Base-by-base conservation (phyloP, 192 early-diverging fungal species). In the Lobosporangium transversale region DNA sequence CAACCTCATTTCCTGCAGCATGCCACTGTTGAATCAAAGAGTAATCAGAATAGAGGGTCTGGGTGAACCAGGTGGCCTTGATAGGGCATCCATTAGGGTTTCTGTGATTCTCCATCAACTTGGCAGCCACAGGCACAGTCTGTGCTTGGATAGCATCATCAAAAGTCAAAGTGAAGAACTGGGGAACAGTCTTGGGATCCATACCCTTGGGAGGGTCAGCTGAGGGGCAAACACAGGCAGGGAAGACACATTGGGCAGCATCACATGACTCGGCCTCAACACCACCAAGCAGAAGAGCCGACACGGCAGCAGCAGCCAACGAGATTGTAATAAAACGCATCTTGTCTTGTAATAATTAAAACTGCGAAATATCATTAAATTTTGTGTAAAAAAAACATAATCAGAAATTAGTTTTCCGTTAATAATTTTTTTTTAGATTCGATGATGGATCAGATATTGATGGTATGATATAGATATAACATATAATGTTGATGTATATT, bases 1-100 rank as follows among this genome's bases (percentile, higher is more conserved):
- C 89, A 32, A 92, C 86, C 53, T 90, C 89, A 55, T 90, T 85
- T 42, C 89, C 89, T 12, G 73, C 61, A 27, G 88, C 84, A 57
- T 91, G 88, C 80, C 85, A 84, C 50, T 85, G 73, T 48, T 89
- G 81, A 37, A 88, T 88, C 23, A 85, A 64, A 0, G 80, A 58
- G 59, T 82, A 89, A 54, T 91, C 84, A 0, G 91, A 89, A 61
- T 91, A 90, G 21, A 81, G 44, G 47, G 86, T 88, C 43, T 85
- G 85, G 1, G 85, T 81, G 68, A 84, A 92, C 79, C 80, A 92
- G 20, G 88, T 88, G 9, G 83, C 81, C 52, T 71, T 74, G 26
- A 79, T 82, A 29, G 83, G 82, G 62, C 90, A 92, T 2, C 89
- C 79, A 57, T 86, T 84, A 17, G 81, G 84, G 45, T 85, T 83